phyloP scores from a whole-genome alignment of 2,329 filamentous ascomycete species.

The Fusarium sp. region DNA sequence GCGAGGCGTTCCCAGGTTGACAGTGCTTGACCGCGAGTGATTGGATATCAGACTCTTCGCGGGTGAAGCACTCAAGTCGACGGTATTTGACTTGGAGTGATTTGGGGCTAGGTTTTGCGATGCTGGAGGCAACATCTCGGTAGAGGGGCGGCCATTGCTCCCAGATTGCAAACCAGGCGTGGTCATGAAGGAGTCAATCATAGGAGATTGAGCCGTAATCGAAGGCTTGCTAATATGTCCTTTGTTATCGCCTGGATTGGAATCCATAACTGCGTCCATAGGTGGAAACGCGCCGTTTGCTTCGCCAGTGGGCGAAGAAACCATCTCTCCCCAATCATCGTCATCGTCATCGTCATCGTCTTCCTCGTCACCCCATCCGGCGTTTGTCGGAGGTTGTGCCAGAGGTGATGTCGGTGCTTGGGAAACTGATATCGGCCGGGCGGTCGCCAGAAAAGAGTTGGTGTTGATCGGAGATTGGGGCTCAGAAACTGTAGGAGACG shows the following conservation, averaged over 20 bases:
- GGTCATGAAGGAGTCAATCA: constrained; percentile 9
- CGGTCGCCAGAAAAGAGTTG: constrained; percentile 19
- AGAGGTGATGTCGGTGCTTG: constrained; percentile 40
- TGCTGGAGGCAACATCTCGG: constrained; percentile 15
- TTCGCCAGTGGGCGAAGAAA: constrained; percentile 50
- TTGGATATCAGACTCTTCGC: constrained; percentile 17
- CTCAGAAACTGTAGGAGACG: constrained; percentile 24
- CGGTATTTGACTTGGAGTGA: constrained; percentile 36
- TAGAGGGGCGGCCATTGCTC: constrained; percentile 21
- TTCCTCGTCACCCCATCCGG: constrained; percentile 32
- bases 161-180: background rate
- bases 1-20: constrained; percentile 23
- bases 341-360: constrained; percentile 67
- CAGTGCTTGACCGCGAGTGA: constrained; percentile 32
- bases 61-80: constrained; percentile 21
- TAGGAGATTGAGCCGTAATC: constrained; percentile 13
- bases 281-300: constrained; percentile 36
- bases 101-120: constrained; percentile 4
- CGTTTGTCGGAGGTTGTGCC: constrained; percentile 36
- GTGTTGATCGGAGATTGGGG: constrained; percentile 27
- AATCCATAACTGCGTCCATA: constrained; percentile 29
- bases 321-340: constrained; percentile 72
- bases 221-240: constrained; percentile 17
- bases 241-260: background rate
- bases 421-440: constrained; percentile 26